phyloP scores from a whole-genome alignment of 805 yeast genomes.

The Lipomyces yamadae region DNA sequence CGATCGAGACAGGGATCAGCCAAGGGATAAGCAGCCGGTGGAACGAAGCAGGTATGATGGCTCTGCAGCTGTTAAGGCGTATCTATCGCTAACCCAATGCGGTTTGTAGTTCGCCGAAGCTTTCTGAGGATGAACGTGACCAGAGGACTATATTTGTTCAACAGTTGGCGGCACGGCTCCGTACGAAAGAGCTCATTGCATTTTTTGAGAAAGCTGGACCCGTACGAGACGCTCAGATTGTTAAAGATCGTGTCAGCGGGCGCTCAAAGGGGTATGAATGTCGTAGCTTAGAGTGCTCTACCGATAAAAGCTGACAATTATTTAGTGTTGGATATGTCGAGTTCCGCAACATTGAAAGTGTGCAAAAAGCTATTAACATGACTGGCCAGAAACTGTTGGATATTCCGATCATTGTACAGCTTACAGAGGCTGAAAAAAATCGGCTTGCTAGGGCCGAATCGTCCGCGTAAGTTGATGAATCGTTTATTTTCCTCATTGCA shows the following conservation, averaged over 20 bases:
- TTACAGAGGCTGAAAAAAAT: conserved; percentile 46
- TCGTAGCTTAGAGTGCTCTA: background rate
- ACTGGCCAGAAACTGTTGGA: conserved; percentile 46
- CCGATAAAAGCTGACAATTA: background rate
- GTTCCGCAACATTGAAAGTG: conserved; percentile 42
- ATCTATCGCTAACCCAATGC: background rate
- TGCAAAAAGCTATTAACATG: conserved; percentile 43
- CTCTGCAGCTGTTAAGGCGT: background rate
- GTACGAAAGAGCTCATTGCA: conserved; percentile 42
- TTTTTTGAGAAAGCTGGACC: conserved; percentile 46
- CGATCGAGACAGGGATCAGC: conserved; percentile 11
- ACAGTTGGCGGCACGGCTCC: conserved; percentile 45
- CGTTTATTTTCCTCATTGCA: background rate
- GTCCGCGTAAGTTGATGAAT: conserved; percentile 31
- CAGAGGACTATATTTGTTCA: conserved; percentile 47
- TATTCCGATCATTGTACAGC: conserved; percentile 45
- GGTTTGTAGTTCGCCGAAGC: conserved; percentile 31
- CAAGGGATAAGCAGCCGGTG: conserved; percentile 6
- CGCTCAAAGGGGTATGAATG: conserved; percentile 44
- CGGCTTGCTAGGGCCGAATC: conserved; percentile 40
- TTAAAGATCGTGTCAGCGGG: conserved; percentile 43
- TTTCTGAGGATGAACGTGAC: conserved; percentile 44
- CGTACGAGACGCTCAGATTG: conserved; percentile 46
- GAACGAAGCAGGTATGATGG: conserved; percentile 7
- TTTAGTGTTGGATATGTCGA: conserved; percentile 46